phyloP scores from a whole-genome alignment of 441 rosid genomes.

The Corymbia citriodora region DNA sequence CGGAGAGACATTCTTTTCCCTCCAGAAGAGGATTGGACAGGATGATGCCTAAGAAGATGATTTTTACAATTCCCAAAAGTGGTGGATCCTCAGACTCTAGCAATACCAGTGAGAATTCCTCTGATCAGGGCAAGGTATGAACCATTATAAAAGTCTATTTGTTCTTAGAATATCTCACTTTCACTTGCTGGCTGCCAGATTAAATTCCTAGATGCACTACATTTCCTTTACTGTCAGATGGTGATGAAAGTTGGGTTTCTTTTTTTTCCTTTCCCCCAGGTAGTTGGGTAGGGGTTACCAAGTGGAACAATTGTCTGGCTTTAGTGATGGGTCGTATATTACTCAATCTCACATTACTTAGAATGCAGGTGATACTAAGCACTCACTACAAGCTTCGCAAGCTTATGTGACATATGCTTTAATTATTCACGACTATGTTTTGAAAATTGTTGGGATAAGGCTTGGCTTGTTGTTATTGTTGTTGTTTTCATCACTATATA shows the following conservation, averaged over 20 bases:
- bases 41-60: slow-evolving; percentile 19
- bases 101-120: slow-evolving; percentile 22
- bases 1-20: background rate
- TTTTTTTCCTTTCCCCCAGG: background rate
- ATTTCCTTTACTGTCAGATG: background rate
- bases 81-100: slow-evolving; percentile 35
- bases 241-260: background rate
- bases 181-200: background rate
- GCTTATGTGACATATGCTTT: background rate
- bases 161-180: background rate
- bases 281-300: background rate
- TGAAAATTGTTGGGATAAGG: background rate
- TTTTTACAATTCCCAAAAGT: slow-evolving; percentile 23
- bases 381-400: background rate
- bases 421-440: background rate
- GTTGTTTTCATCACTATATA: background rate
- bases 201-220: background rate
- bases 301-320: background rate
- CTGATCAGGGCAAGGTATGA: slow-evolving; percentile 44
- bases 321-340: background rate
- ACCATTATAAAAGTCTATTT: background rate
- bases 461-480: background rate
- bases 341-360: background rate
- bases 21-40: slow-evolving; percentile 3
- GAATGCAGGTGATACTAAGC: background rate